Base-by-base conservation (phyloP, 352 stramenopile species). In the Globisporangium rhizosaccharum region DNA sequence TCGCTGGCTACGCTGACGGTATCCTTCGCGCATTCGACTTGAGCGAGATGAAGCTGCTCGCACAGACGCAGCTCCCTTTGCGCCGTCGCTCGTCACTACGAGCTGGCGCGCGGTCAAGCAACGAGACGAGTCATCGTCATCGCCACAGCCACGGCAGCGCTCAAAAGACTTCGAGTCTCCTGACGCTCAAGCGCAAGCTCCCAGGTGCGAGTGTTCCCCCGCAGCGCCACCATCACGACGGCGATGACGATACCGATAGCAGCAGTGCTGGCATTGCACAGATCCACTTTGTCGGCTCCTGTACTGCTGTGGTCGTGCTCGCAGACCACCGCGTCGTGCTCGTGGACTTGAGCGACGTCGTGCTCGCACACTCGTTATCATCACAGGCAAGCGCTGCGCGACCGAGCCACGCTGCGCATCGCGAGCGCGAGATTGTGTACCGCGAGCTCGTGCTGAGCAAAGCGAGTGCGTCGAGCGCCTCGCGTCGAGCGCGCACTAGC, bases 1-100 rank as follows among this genome's bases (percentile, higher is more conserved):
- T 86, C 55, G 72, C 69, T 36, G 75, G 67, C 11, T 87, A 84
- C 30, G 63, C 67, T 17, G 75, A 90, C 54, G 67, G 72, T 11
- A 74, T 65, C 4, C 20, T 90, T 12, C 71, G 81, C 0, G 49
- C 87, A 1, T 80, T 88, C 52, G 65, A 90, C 65, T 41, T 90
- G 14, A 56, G 53, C 8, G 58, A 71, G 15, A 79, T 84, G 57
- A 61, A 48, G 2, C 45, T 87, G 9, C 23, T 87, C 5, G 68
- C 68, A 0, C 68, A 79, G 10, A 85, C 71, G 30, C 58, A 72
- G 12, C 53, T 90, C 1, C 20, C n/a, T 18, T 9, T 20, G 15
- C 44, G 14, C n/a, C 44, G 10, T 7, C 12, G 49, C 25, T 44
- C 30, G 30, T 49, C 12, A 18, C 9, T 44, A 18, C 15, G 15